A percentile compares a stretch with the other conserved stretches of the same genome.
Evolutionary conservation across 1,284 basidiomycete genomes (phyloP).

Genomic region (Volvariella surrecta): DNA sequence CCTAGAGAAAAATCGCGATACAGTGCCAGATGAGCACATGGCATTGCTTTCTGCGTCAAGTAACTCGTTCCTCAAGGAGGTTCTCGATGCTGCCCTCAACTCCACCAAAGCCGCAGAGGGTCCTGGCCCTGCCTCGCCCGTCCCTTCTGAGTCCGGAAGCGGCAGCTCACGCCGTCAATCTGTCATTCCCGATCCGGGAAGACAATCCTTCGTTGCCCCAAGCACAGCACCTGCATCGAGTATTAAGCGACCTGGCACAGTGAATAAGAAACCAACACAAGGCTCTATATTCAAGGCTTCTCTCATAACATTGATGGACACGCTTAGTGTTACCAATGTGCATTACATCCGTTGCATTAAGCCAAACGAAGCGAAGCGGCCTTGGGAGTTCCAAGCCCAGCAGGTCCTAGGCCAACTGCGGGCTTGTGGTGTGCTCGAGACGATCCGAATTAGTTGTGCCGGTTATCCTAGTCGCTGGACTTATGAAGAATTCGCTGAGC

Average conservation of each 20-base stretch:
- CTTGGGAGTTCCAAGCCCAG: conserved; percentile 96
- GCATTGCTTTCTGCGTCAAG: conserved; percentile 77
- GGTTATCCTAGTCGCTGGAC: conserved; percentile 99
- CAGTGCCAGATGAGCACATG: conserved; percentile 98
- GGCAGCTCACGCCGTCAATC: conserved; percentile 69
- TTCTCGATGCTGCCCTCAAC: conserved; percentile 82
- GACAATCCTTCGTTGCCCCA: conserved; percentile 59
- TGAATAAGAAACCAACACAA: conserved; percentile 87
- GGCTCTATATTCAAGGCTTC: conserved; percentile 99
- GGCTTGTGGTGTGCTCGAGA: conserved; percentile 98
- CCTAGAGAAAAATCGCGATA: conserved; percentile 98
- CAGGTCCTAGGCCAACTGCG: conserved; percentile 94
- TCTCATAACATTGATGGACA: conserved; percentile 92
- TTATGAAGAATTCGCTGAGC: conserved; percentile 98
- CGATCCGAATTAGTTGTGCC: conserved; percentile 97
- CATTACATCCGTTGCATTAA: conserved; percentile 99
- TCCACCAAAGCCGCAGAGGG: conserved; percentile 61
- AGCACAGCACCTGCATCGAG: conserved; percentile 24
- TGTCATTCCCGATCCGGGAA: conserved; percentile 77
- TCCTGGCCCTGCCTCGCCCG: conserved; percentile 58
- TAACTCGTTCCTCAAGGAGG: conserved; percentile 92
- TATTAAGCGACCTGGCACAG: conserved; percentile 58
- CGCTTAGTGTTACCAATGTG: conserved; percentile 94
- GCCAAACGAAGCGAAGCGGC: conserved; percentile 93
- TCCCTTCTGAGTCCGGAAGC: conserved; percentile 66